Percentiles rank a stretch among this genome's conserved stretches.
Evolutionary conservation across 441 rosid species (phyloP).

Genomic region (Arabidopsis hybrid): DNA sequence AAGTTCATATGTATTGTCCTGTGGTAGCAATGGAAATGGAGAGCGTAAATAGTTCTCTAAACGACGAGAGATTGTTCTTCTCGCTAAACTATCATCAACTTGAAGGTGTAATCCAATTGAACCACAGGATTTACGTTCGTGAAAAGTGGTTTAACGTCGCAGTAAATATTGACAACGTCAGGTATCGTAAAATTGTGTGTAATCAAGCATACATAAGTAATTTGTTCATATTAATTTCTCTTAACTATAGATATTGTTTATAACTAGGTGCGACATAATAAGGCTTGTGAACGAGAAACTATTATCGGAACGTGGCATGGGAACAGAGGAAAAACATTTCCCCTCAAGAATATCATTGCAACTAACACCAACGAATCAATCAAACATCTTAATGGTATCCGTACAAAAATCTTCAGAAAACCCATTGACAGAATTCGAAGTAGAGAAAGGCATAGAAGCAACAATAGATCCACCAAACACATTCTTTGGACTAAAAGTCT

Average conservation of each 20-base stretch:
- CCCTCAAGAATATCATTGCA: slow-evolving; percentile 79
- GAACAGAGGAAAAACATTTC: slow-evolving; percentile 77
- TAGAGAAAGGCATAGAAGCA: slow-evolving; percentile 61
- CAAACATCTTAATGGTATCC: slow-evolving; percentile 74
- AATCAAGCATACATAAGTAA: too few species aligned
- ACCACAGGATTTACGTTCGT: slow-evolving; percentile 57
- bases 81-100: slow-evolving; percentile 89
- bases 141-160: slow-evolving; percentile 70
- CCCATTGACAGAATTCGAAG: slow-evolving; percentile 56
- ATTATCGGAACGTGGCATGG: slow-evolving; percentile 68
- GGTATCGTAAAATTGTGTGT: slow-evolving; percentile 46
- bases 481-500: slow-evolving; percentile 65
- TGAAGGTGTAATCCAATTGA: slow-evolving; percentile 85
- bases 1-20: slow-evolving; percentile 84
- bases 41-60: slow-evolving; percentile 52
- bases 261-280: slow-evolving; percentile 65
- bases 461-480: slow-evolving; percentile 75
- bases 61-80: slow-evolving; percentile 70
- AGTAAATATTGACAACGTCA: slow-evolving; percentile 78
- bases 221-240: neutral
- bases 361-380: slow-evolving; percentile 71
- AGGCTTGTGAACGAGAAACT: slow-evolving; percentile 63
- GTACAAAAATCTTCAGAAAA: slow-evolving; percentile 79
- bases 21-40: slow-evolving; percentile 81
- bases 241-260: too few species aligned